Conservation (phyloP, 2,329 filamentous ascomycete species). For the Daldinia eschscholtzii region DNA sequence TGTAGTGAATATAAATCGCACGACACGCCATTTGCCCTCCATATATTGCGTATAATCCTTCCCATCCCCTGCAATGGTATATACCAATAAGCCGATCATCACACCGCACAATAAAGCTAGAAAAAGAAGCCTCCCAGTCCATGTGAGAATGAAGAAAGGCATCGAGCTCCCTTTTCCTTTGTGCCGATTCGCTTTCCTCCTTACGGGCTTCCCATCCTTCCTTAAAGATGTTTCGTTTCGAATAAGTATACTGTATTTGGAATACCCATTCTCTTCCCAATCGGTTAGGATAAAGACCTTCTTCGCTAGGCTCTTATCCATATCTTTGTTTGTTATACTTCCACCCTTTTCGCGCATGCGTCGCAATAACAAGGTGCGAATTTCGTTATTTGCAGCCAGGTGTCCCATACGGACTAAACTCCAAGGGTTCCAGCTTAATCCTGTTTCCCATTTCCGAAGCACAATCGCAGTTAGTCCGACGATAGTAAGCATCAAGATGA, state of each 20-base stretch:
- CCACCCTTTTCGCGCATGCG: conserved; percentile 30
- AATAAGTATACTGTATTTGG: conserved; percentile 47
- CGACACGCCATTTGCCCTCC: conserved; percentile 52
- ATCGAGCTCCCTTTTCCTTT: conserved; percentile 22
- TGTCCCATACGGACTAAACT: conserved; percentile 55
- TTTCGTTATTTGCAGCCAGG: conserved; percentile 51
- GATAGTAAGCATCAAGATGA: conserved; percentile 52
- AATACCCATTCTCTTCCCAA: conserved; percentile 22
- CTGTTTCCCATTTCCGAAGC: conserved; percentile 55
- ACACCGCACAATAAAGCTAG: conserved; percentile 44
- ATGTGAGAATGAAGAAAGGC: conserved; percentile 51
- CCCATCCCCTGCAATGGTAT: conserved; percentile 49
- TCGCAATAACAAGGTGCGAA: conserved; percentile 47
- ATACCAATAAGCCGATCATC: conserved; percentile 46
- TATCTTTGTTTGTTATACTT: conserved; percentile 39
- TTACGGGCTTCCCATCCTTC: conserved; percentile 31
- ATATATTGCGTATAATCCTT: conserved; percentile 46
- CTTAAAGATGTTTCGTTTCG: conserved; percentile 34
- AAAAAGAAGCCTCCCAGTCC: conserved; percentile 46
- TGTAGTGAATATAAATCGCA: conserved; percentile 55
- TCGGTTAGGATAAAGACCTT: conserved; percentile 35
- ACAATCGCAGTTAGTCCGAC: conserved; percentile 48
- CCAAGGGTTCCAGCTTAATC: conserved; percentile 58
- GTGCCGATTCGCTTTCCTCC: not conserved
- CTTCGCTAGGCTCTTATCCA: conserved; percentile 46